These are phyloP conservation scores for Sporisorium exsertum DNA, from an alignment of 1,284 basidiomycete species.

Conservation along the genomic window DNA sequence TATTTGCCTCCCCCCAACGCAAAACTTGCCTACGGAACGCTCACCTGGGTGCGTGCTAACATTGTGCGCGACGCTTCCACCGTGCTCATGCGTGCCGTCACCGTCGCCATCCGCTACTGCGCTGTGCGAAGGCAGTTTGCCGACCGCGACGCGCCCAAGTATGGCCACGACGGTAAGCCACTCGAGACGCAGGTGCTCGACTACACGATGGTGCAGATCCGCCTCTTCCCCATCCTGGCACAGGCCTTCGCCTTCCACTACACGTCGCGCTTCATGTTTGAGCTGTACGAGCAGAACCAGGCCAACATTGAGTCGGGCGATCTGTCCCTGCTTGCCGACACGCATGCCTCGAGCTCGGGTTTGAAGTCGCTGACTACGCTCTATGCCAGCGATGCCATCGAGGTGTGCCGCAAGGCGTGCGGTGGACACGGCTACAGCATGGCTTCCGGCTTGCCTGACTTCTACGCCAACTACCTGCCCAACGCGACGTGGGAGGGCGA, in stretches of 20 bases:
- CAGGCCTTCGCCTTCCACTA: constrained; percentile 71
- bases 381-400: constrained; percentile 69
- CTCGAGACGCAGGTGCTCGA: constrained; percentile 70
- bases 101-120: constrained; percentile 70
- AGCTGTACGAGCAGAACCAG: constrained; percentile 68
- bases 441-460: constrained; percentile 61
- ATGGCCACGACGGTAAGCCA: constrained; percentile 63
- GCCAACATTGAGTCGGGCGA: constrained; percentile 67
- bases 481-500: constrained; percentile 70
- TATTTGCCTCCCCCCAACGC: constrained; percentile 56
- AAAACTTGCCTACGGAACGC: constrained; percentile 59
- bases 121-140: constrained; percentile 70
- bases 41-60: constrained; percentile 67
- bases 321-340: constrained; percentile 69
- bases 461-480: constrained; percentile 62
- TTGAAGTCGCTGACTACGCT: constrained; percentile 69
- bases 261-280: constrained; percentile 68
- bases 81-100: constrained; percentile 69
- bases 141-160: constrained; percentile 69
- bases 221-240: constrained; percentile 70
- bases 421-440: constrained; percentile 70
- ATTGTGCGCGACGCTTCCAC: constrained; percentile 68
- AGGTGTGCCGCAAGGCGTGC: constrained; percentile 69
- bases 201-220: constrained; percentile 70
- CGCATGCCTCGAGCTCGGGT: constrained; percentile 69